Evolutionary conservation across 768 basidiomycete species (phyloP).

Genomic region (Psilocybe subaeruginosa): DNA sequence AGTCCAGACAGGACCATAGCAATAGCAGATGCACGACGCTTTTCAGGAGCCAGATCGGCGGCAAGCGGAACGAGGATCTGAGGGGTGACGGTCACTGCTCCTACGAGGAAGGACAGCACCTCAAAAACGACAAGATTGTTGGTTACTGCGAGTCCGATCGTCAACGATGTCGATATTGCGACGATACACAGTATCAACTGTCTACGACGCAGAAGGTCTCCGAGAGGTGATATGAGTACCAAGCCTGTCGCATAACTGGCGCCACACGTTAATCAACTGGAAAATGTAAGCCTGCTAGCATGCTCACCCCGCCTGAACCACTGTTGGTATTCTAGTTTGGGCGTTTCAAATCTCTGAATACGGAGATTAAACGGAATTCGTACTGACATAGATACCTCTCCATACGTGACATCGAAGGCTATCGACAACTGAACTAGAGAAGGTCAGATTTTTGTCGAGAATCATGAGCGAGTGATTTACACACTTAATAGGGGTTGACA

Average conservation of each 20-base stretch:
- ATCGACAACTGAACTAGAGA: slow-evolving; percentile 41
- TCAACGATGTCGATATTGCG: slow-evolving; percentile 54
- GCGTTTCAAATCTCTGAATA: not conserved
- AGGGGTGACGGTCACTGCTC: slow-evolving; percentile 68
- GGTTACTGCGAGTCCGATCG: slow-evolving; percentile 74
- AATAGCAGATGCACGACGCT: slow-evolving; percentile 73
- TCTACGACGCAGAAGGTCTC: slow-evolving; percentile 82
- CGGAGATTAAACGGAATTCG: not conserved
- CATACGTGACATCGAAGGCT: slow-evolving; percentile 38
- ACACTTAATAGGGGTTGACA: slow-evolving; percentile 74
- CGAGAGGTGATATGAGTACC: slow-evolving; percentile 77
- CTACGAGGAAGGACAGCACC: slow-evolving; percentile 69
- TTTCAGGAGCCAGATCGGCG: slow-evolving; percentile 80
- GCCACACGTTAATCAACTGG: not conserved
- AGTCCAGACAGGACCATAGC: slow-evolving; percentile 73
- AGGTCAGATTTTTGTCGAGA: too few relatives aligned
- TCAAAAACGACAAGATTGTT: slow-evolving; percentile 63
- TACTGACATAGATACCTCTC: slow-evolving; percentile 40
- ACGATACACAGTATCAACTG: slow-evolving; percentile 69
- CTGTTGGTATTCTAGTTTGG: slow-evolving; percentile 56
- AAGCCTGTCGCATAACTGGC: slow-evolving; percentile 73
- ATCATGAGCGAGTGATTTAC: not conserved
- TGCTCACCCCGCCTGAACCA: slow-evolving; percentile 67
- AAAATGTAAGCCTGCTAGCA: not conserved
- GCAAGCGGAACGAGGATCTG: slow-evolving; percentile 80